Base-by-base conservation (phyloP, 441 rosid genomes). In the Croton laevigatus region DNA sequence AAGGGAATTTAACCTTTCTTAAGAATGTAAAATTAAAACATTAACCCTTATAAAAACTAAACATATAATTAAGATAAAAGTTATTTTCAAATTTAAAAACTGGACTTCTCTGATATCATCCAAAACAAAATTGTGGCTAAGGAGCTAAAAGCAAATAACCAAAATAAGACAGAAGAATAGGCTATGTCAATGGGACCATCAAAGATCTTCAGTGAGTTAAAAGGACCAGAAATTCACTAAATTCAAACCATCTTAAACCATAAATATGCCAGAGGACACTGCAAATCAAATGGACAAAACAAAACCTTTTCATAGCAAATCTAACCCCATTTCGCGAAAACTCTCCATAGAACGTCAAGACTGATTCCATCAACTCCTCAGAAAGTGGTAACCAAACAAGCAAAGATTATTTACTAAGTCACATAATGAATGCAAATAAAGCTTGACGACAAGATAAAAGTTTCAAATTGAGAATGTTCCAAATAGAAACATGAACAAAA, bases 91-190 rank as follows among this genome's bases (percentile, higher is more conserved):
- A 27, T 27, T 27, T 27, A 27, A 2, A 27, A 27, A 27, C 32
- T 27, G 32, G 32, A 27, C 2, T 27, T 27, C 2, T 27, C 1
- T 27, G 32, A 1, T 27, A 27, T 23, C 14, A 23, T 68, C 45
- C 37, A 9, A 23, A 58, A 11, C n/a, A 57, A 32, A 69, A 58
- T 58, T 32, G 42, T 14, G 59, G 59, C 6, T 23, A 37, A 53
- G 53, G 37, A 32, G 58, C 48, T 55, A 10, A 72, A n/a, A 62
- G 71, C 71, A 66, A 63, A 42, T 54, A 46, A 63, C 54, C 14
- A 14, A 14, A n/a, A 59, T 22, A 59, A 22, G 71, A 58, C 52
- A 11, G 27, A 44, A 44, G 49, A 5, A 40, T 40, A n/a, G 49
- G 59, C 32, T 32, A 42, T 36, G 7, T 40, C 45, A 17, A 57